Percentiles rank a stretch among this genome's conserved stretches.
Evolutionary conservation across 306 rosid genomes (phyloP).

Genomic region (Cotoneaster glaucophyllus): DNA sequence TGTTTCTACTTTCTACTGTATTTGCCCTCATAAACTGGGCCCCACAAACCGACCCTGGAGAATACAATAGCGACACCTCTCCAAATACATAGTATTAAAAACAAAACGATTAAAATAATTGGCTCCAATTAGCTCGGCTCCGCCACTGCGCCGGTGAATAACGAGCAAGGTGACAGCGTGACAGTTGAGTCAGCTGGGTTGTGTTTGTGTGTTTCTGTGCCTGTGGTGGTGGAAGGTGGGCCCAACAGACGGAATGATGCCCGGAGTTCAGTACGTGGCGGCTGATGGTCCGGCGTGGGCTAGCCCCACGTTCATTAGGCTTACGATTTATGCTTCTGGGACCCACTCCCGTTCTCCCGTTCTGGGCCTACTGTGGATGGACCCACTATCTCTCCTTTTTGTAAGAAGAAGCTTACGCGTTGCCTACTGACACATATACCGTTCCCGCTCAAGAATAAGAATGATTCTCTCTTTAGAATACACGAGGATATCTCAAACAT

Average conservation of each 20-base stretch:
- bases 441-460: too few species aligned
- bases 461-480: too few species aligned
- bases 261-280: not conserved
- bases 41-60: constrained; percentile 60
- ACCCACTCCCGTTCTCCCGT: too few species aligned
- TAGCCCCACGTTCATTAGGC: too few species aligned
- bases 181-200: not conserved
- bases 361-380: too few species aligned
- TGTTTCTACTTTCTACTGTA: not conserved
- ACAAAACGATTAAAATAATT: not conserved
- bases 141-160: not conserved
- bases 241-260: constrained; percentile 23
- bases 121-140: not conserved
- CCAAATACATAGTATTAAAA: constrained; percentile 34
- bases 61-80: constrained; percentile 65
- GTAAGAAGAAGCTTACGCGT: too few species aligned
- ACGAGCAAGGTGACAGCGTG: constrained; percentile 3
- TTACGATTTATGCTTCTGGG: too few species aligned
- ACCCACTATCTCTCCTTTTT: too few species aligned
- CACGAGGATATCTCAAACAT: too few species aligned
- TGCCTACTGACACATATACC: too few species aligned
- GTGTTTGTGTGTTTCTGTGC: constrained; percentile 15
- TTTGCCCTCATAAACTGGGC: constrained; percentile 20
- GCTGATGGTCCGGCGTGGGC: too few species aligned
- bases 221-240: constrained; percentile 34